Evolutionary conservation across 192 early-diverging fungal genomes (phyloP), one percentile per base, ranked within the genome.

Genomic region (Dissophora globulifera): DNA sequence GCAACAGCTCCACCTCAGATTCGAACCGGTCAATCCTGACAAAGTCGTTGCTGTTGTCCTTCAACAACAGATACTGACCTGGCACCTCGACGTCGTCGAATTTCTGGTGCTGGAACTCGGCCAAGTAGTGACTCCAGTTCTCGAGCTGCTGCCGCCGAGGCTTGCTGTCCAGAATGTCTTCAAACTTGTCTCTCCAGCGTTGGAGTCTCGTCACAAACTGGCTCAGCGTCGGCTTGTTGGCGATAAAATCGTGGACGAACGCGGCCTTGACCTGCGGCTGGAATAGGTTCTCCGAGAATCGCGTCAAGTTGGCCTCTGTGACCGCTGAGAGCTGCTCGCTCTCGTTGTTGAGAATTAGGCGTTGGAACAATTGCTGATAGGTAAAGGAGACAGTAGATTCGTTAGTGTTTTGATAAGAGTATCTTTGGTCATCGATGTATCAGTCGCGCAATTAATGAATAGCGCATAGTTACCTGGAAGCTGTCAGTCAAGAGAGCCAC

Each of bases 61-160:
- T 79, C 62, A 98, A 87, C 82, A 93, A 63, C 67, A 97, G 79
- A 71, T 98, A 98, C 78, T 99, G 97, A 8, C 98, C 98, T 16
- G 98, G 98, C 7, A 99, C 89, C 65, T 98, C 97, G n/a, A 99
- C 93, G 54, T 98, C 96, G 62, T 98, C 97, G 69, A 99, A 98
- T 76, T 97, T 97, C 71, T 95, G 92, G 78, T 97, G 94, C 70
- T 99, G 96, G 85, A 99, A 98, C 79, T 99, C 98, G 10, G 93
- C 94, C 48, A 99, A 79, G 82, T 96, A 97, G 43, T 94, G 93
- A 32, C 90, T 93, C 70, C 91, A 94, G 61, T 93, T 85, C 65
- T 97, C 94, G 3, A 98, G 82, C 76, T 93, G 88, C 54, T 93
- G 94, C 48, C 83, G 85, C 27, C 86, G 78, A n/a, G 96, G 94